A percentile compares a stretch with the other conserved stretches of the same genome.
Conservation (phyloP, 1,284 basidiomycete species). For the Ceratobasidium sp. region DNA sequence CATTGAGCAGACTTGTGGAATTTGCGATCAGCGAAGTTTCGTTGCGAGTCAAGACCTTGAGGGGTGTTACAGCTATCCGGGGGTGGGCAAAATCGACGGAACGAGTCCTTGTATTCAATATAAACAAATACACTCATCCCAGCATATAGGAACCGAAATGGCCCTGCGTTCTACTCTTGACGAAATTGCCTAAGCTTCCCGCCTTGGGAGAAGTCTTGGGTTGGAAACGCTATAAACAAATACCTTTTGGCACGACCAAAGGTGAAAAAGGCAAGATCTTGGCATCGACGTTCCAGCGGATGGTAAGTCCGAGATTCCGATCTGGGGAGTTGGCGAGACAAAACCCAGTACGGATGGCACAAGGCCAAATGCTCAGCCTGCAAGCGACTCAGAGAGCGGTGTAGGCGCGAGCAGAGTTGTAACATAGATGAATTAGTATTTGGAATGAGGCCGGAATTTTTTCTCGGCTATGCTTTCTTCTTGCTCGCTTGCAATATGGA, state of each 20-base stretch:
- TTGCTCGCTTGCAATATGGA: background rate
- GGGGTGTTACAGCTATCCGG: conserved; percentile 66
- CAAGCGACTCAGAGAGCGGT: too few species aligned
- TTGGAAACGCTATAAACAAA: conserved; percentile 76
- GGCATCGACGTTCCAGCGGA: conserved; percentile 67
- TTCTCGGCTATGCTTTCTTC: conserved; percentile 2
- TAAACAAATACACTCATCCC: background rate
- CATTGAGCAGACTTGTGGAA: conserved; percentile 79
- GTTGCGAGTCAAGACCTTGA: conserved; percentile 71
- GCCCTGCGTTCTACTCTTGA: conserved; percentile 80
- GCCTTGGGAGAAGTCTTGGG: conserved; percentile 88
- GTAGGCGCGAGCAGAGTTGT: background rate
- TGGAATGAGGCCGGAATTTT: background rate
- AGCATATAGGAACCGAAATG: conserved; percentile 63
- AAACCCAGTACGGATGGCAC: too few species aligned
- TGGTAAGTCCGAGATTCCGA: conserved; percentile 73
- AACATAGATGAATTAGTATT: conserved; percentile 22
- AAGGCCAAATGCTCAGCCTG: too few species aligned
- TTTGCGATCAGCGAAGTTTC: conserved; percentile 84
- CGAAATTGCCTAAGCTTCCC: conserved; percentile 81
- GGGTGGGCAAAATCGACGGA: conserved; percentile 66
- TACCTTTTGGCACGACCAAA: conserved; percentile 76
- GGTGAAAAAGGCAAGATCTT: conserved; percentile 75
- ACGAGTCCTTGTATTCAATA: background rate
- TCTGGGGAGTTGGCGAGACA: conserved; percentile 72